These are phyloP conservation scores for Saccharum hybrid DNA, from an alignment of 202 grass and related monocot species.

Conservation along the genomic window DNA sequence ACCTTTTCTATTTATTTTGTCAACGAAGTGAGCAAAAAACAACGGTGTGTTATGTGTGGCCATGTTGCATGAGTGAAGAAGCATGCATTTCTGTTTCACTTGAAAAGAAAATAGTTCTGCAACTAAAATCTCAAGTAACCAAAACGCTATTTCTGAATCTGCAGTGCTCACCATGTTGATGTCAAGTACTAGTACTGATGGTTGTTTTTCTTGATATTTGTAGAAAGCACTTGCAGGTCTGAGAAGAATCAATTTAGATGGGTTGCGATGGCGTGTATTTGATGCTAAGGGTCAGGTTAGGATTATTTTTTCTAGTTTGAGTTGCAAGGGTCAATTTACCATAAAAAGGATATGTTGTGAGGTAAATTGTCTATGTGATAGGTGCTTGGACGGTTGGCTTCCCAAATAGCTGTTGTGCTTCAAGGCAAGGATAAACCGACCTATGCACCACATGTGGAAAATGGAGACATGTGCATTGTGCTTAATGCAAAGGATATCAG, in stretches of 20 bases:
- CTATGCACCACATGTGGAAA: constrained; percentile 80
- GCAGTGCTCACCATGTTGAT: neutral
- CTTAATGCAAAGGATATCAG: constrained; percentile 90
- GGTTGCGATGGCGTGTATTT: constrained; percentile 90
- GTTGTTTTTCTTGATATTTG: constrained; percentile 15
- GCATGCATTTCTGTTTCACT: neutral
- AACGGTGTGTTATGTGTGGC: neutral
- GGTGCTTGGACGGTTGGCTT: constrained; percentile 91
- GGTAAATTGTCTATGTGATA: constrained; percentile 20
- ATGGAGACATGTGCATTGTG: constrained; percentile 95
- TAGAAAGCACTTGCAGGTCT: constrained; percentile 95
- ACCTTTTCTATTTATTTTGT: neutral
- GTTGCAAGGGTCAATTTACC: neutral
- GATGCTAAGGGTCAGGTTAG: constrained; percentile 91
- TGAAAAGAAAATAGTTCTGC: neutral
- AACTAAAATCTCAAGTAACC: neutral
- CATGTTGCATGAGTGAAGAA: neutral
- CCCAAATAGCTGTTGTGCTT: constrained; percentile 83
- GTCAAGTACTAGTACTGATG: constrained; percentile 3
- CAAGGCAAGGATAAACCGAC: constrained; percentile 99
- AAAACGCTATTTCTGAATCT: neutral
- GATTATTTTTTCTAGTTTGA: constrained; percentile 21
- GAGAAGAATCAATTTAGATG: constrained; percentile 91
- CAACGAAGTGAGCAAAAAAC: neutral
- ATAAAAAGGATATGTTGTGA: neutral